Percentiles rank a stretch among this genome's conserved stretches.
phyloP scores from a whole-genome alignment of 1,139 yeast genomes.

The Kodamaea arcana region DNA sequence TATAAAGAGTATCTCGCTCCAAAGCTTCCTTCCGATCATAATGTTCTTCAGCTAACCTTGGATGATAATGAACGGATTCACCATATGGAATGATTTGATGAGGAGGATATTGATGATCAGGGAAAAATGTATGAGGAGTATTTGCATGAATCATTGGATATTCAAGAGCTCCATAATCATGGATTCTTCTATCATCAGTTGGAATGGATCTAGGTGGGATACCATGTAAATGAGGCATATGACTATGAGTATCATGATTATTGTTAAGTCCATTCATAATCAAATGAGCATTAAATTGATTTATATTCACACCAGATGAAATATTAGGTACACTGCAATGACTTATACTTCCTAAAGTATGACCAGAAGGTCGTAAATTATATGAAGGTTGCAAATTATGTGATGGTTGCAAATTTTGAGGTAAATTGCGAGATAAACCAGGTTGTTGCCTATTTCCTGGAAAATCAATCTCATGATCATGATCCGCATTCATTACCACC shows the following conservation, averaged over 20 bases:
- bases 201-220: no score
- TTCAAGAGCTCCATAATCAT: background rate
- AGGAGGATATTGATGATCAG: background rate
- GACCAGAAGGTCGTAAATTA: background rate
- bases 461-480: conserved; percentile 30
- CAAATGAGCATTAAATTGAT: background rate
- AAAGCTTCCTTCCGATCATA: no score
- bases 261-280: background rate
- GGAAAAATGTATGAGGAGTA: background rate
- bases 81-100: no score
- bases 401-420: background rate
- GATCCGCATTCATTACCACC: conserved; percentile 55
- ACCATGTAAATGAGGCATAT: no score
- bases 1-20: no score
- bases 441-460: no score
- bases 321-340: background rate
- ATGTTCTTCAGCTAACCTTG: no score
- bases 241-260: no score
- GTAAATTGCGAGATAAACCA: no score
- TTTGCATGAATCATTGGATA: conserved; percentile 1
- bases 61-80: no score
- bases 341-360: background rate
- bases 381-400: background rate
- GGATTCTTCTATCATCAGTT: background rate
- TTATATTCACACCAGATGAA: background rate